These are phyloP conservation scores for Malbranchea zuffiana DNA, from an alignment of 2,329 filamentous ascomycete genomes.

Conservation along the genomic window DNA sequence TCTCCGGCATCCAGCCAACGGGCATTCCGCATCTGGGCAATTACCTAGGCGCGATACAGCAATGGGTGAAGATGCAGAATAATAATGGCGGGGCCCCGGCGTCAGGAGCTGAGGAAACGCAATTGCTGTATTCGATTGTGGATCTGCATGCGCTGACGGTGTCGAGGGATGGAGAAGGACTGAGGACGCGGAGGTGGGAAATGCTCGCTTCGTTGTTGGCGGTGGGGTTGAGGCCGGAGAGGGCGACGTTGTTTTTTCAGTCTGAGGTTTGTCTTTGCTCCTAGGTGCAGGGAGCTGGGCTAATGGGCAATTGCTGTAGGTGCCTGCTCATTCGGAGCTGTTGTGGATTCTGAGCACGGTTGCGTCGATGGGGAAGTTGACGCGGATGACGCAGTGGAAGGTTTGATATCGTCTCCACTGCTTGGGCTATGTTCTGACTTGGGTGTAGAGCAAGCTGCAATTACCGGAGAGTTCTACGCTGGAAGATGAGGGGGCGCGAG, in stretches of 20 bases:
- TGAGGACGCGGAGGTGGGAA: constrained; percentile 59
- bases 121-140: constrained; percentile 74
- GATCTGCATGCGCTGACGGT: constrained; percentile 89
- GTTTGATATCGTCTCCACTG: constrained; percentile 34
- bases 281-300: not conserved
- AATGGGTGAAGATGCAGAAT: constrained; percentile 77
- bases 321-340: constrained; percentile 71
- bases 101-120: constrained; percentile 37
- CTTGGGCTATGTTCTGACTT: constrained; percentile 4
- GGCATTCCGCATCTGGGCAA: constrained; percentile 91
- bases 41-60: constrained; percentile 76
- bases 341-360: constrained; percentile 96
- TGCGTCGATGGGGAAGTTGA: constrained; percentile 85
- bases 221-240: constrained; percentile 68
- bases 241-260: constrained; percentile 72
- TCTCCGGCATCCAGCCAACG: constrained; percentile 95
- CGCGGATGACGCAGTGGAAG: constrained; percentile 99
- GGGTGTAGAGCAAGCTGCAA: constrained; percentile 57
- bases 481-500: constrained; percentile 46
- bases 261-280: constrained; percentile 47
- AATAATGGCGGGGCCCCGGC: no score
- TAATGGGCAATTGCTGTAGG: constrained; percentile 35
- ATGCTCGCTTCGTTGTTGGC: constrained; percentile 71
- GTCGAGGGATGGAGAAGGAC: constrained; percentile 51
- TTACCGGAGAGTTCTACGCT: constrained; percentile 50